Evolutionary conservation across 768 basidiomycete genomes (phyloP).

Genomic region (Mycena vitilis): DNA sequence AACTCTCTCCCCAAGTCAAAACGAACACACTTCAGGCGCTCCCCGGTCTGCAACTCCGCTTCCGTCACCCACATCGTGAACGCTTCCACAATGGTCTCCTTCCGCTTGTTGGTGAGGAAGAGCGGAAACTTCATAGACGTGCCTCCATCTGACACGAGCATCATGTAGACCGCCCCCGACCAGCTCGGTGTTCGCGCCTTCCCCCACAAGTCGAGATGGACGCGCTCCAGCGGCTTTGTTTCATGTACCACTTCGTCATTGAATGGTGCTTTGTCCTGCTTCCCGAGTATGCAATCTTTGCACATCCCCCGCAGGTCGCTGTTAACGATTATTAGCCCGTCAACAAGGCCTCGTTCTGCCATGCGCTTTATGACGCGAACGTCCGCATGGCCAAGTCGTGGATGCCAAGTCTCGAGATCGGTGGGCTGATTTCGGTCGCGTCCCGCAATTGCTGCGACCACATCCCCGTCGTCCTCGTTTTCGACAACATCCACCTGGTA

Average conservation of each 20-base stretch:
- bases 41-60: too few species aligned
- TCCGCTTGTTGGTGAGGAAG: too few species aligned
- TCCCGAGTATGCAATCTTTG: constrained; percentile 45
- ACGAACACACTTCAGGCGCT: too few species aligned
- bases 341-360: constrained; percentile 32
- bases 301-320: constrained; percentile 29
- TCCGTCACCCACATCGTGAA: too few species aligned
- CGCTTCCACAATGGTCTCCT: too few species aligned
- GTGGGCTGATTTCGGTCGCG: too few species aligned
- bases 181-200: constrained; percentile 27
- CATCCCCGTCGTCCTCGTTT: not conserved
- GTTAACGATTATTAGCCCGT: constrained; percentile 36
- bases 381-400: constrained; percentile 37
- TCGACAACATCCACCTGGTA: not conserved
- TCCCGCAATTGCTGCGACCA: not conserved
- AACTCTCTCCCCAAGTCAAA: too few species aligned
- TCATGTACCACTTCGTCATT: constrained; percentile 36
- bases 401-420: too few species aligned
- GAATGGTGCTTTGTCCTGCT: constrained; percentile 39
- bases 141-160: too few species aligned
- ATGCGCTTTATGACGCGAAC: constrained; percentile 28
- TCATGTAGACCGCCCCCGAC: constrained; percentile 33
- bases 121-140: too few species aligned
- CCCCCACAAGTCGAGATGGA: too few species aligned
- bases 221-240: constrained; percentile 17